Conservation (phyloP, 2,329 filamentous ascomycete species). For the Dothistroma pini region DNA sequence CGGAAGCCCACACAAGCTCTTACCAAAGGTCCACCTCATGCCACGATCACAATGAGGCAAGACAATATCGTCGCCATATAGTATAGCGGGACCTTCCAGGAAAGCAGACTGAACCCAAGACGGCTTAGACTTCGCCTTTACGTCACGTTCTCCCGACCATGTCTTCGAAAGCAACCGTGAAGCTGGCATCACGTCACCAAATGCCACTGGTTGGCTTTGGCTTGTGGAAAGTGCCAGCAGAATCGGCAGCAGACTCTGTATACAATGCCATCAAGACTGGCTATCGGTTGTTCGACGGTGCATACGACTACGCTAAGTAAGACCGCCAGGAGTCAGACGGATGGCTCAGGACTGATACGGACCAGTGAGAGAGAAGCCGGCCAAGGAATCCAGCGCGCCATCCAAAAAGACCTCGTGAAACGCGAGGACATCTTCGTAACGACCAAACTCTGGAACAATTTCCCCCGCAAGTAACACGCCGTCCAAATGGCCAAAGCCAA, state of each 20-base stretch:
- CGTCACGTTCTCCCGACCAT: background rate
- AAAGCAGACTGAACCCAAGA: background rate
- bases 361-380: constrained; percentile 71
- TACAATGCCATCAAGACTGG: constrained; percentile 62
- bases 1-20: background rate
- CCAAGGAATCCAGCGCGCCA: constrained; percentile 54
- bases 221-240: constrained; percentile 74
- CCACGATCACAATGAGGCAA: background rate
- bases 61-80: background rate
- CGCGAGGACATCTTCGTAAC: constrained; percentile 84
- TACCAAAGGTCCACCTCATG: background rate
- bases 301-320: constrained; percentile 56
- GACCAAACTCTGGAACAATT: constrained; percentile 82
- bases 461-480: constrained; percentile 71
- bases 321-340: background rate
- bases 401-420: constrained; percentile 71
- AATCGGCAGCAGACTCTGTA: constrained; percentile 64
- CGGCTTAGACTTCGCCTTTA: background rate
- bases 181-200: constrained; percentile 32
- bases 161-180: constrained; percentile 10
- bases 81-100: background rate
- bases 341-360: background rate
- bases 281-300: constrained; percentile 55
- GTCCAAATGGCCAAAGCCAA: constrained; percentile 68
- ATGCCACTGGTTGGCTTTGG: constrained; percentile 72